Evolutionary conservation across 768 basidiomycete species (phyloP).

Genomic region (Kondoa subrosea): DNA sequence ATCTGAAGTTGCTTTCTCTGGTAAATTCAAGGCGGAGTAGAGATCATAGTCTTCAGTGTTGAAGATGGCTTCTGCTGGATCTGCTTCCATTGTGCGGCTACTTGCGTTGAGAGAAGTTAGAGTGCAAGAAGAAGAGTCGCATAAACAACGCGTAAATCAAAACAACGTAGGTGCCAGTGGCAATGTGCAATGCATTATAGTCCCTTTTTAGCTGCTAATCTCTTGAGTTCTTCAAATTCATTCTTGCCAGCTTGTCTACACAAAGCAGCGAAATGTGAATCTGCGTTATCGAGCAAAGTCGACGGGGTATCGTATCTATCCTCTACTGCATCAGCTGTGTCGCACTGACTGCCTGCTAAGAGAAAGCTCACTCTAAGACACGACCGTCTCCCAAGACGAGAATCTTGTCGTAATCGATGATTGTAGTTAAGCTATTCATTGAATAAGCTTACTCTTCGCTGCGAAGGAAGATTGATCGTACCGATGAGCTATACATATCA

Average conservation of each 20-base stretch:
- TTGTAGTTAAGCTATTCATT: slow-evolving; percentile 24
- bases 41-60: slow-evolving; percentile 20
- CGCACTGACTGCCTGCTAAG: not conserved
- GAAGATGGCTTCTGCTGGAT: slow-evolving; percentile 13
- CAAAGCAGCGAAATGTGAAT: not conserved
- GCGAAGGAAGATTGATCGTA: slow-evolving; percentile 17
- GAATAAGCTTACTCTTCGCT: not conserved
- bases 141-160: not conserved
- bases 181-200: too few relatives aligned
- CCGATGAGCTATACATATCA: slow-evolving; percentile 70
- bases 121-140: not conserved
- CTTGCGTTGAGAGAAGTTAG: not conserved
- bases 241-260: not conserved
- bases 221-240: not conserved
- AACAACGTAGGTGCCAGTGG: not conserved
- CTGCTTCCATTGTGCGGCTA: slow-evolving; percentile 13
- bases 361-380: slow-evolving; percentile 45
- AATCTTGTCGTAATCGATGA: slow-evolving; percentile 36
- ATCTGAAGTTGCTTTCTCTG: slow-evolving; percentile 5
- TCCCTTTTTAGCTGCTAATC: not conserved
- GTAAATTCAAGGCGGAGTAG: slow-evolving; percentile 21
- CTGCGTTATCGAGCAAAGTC: not conserved
- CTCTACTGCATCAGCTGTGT: not conserved
- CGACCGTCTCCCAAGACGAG: slow-evolving; percentile 45
- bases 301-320: not conserved